These are phyloP conservation scores for Starmerella roubikii DNA, from an alignment of 805 yeast genomes.

Conservation along the genomic window DNA sequence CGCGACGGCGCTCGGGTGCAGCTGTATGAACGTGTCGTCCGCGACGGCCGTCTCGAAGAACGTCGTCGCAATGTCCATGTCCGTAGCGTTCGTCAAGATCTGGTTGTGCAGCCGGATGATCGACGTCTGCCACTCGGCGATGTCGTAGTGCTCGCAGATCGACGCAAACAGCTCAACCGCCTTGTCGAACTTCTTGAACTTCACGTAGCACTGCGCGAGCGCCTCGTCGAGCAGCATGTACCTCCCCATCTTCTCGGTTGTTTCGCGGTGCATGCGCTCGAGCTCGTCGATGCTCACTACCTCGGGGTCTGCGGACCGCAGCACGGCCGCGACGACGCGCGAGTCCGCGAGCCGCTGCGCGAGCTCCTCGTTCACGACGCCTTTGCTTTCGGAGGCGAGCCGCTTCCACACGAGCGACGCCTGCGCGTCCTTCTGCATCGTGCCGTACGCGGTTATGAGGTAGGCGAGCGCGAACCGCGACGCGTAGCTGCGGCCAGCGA, in stretches of 20 bases:
- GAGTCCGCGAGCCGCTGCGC: constrained; percentile 15
- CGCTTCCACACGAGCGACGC: constrained; percentile 18
- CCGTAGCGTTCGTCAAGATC: constrained; percentile 17
- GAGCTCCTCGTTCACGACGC: constrained; percentile 1
- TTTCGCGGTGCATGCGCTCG: constrained; percentile 13
- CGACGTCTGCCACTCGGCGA: constrained; percentile 8
- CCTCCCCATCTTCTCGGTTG: constrained; percentile 16
- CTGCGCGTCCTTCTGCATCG: constrained; percentile 15
- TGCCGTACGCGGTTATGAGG: constrained; percentile 19
- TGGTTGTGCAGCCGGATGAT: constrained; percentile 19
- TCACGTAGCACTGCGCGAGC: constrained; percentile 15
- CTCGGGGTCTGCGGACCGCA: constrained; percentile 18
- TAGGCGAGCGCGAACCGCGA: constrained; percentile 18
- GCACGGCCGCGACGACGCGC: constrained; percentile 19
- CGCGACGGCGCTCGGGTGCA: constrained; percentile 22
- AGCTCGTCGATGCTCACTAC: constrained; percentile 17
- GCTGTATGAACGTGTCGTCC: constrained; percentile 9
- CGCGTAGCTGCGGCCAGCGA: constrained; percentile 14
- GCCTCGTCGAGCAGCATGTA: constrained; percentile 20
- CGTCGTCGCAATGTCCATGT: constrained; percentile 12
- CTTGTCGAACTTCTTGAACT: constrained; percentile 10
- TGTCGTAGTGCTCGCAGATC: constrained; percentile 14
- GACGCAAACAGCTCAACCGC: constrained; percentile 19
- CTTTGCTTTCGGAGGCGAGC: constrained; percentile 6
- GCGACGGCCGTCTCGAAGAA: constrained; percentile 17